A percentile compares a stretch with the other conserved stretches of the same genome.
phyloP scores from a whole-genome alignment of 331 rosid species.

The Acacia pycnantha region DNA sequence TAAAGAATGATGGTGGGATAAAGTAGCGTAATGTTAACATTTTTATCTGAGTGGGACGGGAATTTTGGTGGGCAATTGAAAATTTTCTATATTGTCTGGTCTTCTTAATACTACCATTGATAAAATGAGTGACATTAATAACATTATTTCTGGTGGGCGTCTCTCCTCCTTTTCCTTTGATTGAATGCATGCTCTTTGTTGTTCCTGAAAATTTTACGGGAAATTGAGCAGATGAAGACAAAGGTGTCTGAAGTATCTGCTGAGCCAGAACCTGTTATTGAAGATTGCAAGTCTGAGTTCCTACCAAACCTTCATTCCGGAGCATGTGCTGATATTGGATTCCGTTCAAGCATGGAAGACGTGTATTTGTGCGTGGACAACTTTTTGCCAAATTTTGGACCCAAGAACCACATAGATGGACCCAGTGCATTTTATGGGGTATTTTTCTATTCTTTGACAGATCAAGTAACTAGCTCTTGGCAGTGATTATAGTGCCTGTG shows the following conservation, averaged over 20 bases:
- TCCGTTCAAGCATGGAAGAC: constrained; percentile 76
- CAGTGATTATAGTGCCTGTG: constrained; percentile 8
- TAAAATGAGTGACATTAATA: background rate
- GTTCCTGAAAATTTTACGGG: background rate
- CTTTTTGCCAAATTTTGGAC: too few relatives aligned
- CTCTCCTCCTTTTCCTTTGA: background rate
- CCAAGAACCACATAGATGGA: too few relatives aligned
- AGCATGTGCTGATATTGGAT: constrained; percentile 63
- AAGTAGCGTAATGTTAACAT: background rate
- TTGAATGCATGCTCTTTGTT: background rate
- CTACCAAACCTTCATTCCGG: constrained; percentile 71
- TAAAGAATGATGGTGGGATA: constrained; percentile 7
- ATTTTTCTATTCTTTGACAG: constrained; percentile 27
- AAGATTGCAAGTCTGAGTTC: constrained; percentile 52
- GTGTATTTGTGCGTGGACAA: constrained; percentile 48
- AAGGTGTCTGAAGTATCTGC: constrained; percentile 39
- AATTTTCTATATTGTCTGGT: background rate
- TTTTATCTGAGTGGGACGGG: background rate
- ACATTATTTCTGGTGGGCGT: background rate
- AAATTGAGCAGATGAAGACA: constrained; percentile 45
- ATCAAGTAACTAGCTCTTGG: background rate
- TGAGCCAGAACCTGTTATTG: constrained; percentile 40
- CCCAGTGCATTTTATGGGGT: constrained; percentile 43
- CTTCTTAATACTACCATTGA: background rate
- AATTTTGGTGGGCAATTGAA: background rate